Evolutionary conservation across 441 rosid species (phyloP).

Genomic region (Adansonia gregorii): DNA sequence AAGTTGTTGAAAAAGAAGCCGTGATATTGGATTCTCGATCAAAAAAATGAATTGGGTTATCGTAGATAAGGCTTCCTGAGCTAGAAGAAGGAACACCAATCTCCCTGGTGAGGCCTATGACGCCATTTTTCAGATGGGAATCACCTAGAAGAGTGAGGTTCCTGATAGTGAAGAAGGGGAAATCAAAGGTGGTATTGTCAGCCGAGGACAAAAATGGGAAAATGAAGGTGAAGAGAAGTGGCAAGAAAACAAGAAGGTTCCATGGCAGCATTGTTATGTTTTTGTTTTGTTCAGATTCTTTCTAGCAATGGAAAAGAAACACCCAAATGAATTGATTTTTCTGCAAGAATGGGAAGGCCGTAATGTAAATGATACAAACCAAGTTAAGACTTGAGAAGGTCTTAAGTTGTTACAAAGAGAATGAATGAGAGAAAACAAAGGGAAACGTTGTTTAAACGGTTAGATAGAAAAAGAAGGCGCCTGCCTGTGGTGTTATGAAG

Average conservation of each 20-base stretch:
- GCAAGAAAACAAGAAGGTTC: constrained; percentile 52
- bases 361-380: background rate
- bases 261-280: constrained; percentile 45
- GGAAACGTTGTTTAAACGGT: constrained; percentile 65
- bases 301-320: background rate
- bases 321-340: constrained; percentile 13
- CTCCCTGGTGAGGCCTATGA: constrained; percentile 80
- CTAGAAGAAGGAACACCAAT: constrained; percentile 78
- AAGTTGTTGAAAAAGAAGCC: constrained; percentile 76
- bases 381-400: too few species aligned
- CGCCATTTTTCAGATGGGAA: constrained; percentile 77
- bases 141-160: constrained; percentile 93
- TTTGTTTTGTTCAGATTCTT: background rate
- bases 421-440: constrained; percentile 22
- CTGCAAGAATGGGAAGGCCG: constrained; percentile 2
- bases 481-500: constrained; percentile 15
- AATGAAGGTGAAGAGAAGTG: constrained; percentile 35
- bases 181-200: constrained; percentile 47
- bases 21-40: constrained; percentile 73
- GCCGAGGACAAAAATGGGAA: constrained; percentile 27
- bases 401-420: constrained; percentile 19
- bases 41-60: constrained; percentile 60
- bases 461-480: background rate
- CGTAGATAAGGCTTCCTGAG: constrained; percentile 74
- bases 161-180: constrained; percentile 64